A percentile compares a stretch with the other conserved stretches of the same genome.
Conservation (phyloP, 768 basidiomycete species). For the Pleurotus citrinopileatus region DNA sequence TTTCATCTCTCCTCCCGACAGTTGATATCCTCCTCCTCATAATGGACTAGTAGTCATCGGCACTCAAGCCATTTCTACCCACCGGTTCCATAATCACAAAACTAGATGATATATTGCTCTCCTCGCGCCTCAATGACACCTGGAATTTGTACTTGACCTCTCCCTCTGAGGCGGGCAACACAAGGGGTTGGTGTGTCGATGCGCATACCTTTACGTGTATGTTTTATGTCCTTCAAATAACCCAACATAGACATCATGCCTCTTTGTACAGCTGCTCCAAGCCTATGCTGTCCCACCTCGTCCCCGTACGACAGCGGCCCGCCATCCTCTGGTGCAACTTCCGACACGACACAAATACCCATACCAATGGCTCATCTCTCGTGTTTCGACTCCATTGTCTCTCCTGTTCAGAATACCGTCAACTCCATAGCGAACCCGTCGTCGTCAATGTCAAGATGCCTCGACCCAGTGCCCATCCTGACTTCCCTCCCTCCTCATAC, state of each 20-base stretch:
- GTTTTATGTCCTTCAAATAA: neutral
- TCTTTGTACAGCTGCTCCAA: constrained; percentile 22
- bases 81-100: constrained; percentile 58
- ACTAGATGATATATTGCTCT: constrained; percentile 64
- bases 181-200: constrained; percentile 63
- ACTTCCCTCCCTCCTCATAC: constrained; percentile 22
- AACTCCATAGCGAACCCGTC: too few species aligned
- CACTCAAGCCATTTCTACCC: constrained; percentile 53
- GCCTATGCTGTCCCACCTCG: constrained; percentile 23
- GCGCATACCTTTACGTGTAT: constrained; percentile 26
- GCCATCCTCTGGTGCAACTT: constrained; percentile 10
- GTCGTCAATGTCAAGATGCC: constrained; percentile 36
- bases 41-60: too few species aligned
- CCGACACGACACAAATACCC: constrained; percentile 15
- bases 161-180: constrained; percentile 12
- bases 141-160: constrained; percentile 48
- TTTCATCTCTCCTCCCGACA: neutral
- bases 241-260: neutral
- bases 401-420: too few species aligned
- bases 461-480: constrained; percentile 58
- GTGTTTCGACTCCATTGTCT: constrained; percentile 41
- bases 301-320: constrained; percentile 13
- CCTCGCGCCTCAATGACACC: constrained; percentile 37
- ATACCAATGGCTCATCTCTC: constrained; percentile 22
- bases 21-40: constrained; percentile 2